Evolutionary conservation across 192 early-diverging fungal genomes (phyloP).

Genomic region (Thamnidium elegans): DNA sequence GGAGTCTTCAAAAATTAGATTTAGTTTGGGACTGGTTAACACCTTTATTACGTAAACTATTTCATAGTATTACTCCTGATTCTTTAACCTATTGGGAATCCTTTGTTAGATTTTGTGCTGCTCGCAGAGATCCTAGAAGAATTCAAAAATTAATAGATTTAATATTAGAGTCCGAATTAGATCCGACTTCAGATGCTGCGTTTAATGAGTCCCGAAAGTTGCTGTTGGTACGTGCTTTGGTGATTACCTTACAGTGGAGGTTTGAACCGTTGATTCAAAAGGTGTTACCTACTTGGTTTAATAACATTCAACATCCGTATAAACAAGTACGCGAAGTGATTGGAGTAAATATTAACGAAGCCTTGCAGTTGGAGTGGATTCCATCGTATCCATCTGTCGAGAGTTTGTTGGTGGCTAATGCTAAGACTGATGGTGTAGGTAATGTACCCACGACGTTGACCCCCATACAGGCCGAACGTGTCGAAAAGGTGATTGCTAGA

Average conservation of each 20-base stretch:
- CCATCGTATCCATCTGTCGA: constrained; percentile 52
- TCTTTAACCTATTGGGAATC: constrained; percentile 75
- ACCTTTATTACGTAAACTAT: constrained; percentile 57
- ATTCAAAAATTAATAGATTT: constrained; percentile 69
- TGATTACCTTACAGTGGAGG: constrained; percentile 72
- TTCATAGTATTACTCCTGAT: constrained; percentile 70
- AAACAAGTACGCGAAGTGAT: constrained; percentile 84
- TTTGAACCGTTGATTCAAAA: constrained; percentile 34
- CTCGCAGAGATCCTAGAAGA: constrained; percentile 73
- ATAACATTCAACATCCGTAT: constrained; percentile 76
- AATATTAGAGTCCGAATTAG: constrained; percentile 62
- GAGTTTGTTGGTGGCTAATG: constrained; percentile 30
- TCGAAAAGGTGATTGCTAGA: constrained; percentile 29
- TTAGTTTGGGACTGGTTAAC: constrained; percentile 70
- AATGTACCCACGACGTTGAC: constrained; percentile 25
- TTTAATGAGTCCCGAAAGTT: constrained; percentile 85
- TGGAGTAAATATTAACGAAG: constrained; percentile 68
- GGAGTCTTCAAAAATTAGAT: constrained; percentile 47
- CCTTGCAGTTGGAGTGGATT: constrained; percentile 59
- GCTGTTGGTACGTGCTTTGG: constrained; percentile 56
- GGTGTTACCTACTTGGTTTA: constrained; percentile 50
- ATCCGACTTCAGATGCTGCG: constrained; percentile 76
- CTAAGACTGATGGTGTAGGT: constrained; percentile 28
- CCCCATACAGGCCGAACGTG: constrained; percentile 17
- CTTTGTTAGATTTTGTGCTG: constrained; percentile 57